Base-by-base conservation (phyloP, 139 green algal genomes). In the Yamagishiella unicocca region DNA sequence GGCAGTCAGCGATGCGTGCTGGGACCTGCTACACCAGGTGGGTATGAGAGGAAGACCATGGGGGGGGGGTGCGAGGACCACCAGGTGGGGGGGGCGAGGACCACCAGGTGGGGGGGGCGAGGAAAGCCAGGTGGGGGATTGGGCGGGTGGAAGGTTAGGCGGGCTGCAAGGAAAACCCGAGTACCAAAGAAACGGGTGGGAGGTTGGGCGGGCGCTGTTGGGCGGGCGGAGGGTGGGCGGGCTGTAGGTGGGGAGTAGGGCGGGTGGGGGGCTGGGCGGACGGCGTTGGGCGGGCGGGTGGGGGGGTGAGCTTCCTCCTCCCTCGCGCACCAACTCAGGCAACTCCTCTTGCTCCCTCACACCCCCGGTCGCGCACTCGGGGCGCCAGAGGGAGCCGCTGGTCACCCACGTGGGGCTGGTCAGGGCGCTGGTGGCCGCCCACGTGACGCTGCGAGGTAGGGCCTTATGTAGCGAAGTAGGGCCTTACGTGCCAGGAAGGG, bases 331-430 rank as follows among this genome's bases (percentile, higher is more conserved):
- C 50, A 58, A 17, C 50, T 25, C 12, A 12, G 17, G 50, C 50
- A 58, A 17, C 50, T 66, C 55, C 55, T 24, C 55, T 66, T 24
- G 14, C 55, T 29, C n/a, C 55, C n/a, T 29, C 55, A 27, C 43
- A 42, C 72, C 72, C 43, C 72, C 72, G 27, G 38, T 2, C 42
- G 27, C 43, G 9, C 27, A 42, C 38, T 5, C 43, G 27, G 31
- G 2, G 1, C 35, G 4, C 53, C 87, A 90, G 87, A 38, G 62
- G 38, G 87, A 88, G 70, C 87, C 87, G 2, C 80, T 66, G 35
- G 79, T 90, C 27, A 90, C 81, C 31, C 68, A 81, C 45, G 74
- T 66, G 7, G 29, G 10, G 25, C 72, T 90, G 71, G 87, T 73
- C 1, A 64, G 73, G 35, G 72, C 53, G 27, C 87, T 90, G 71